Evolutionary conservation across 768 basidiomycete species (phyloP).

Genomic region (Boletus reticuloceps): DNA sequence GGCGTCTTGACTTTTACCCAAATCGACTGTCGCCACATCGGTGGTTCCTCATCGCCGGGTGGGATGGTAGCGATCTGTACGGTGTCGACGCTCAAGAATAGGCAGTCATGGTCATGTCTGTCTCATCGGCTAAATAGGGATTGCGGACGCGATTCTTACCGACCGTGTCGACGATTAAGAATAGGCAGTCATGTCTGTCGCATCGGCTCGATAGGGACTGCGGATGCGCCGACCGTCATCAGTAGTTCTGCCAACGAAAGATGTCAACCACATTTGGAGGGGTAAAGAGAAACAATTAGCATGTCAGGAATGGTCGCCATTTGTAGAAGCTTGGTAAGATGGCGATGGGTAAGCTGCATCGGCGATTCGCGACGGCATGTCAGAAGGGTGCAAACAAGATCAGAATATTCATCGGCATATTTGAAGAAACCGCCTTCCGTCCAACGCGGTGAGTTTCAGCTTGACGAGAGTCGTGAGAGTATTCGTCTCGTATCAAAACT

Average conservation of each 20-base stretch:
- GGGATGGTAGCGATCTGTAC: neutral
- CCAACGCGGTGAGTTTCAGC: neutral
- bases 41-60: neutral
- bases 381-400: neutral
- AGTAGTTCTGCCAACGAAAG: neutral
- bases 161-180: neutral
- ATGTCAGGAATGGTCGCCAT: no score
- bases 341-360: neutral
- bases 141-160: neutral
- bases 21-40: neutral
- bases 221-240: neutral
- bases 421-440: neutral
- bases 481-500: no score
- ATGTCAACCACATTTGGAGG: no score
- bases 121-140: no score
- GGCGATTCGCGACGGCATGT: neutral
- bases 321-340: no score
- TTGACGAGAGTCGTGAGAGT: neutral
- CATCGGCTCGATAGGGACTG: neutral
- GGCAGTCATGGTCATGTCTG: no score
- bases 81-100: no score
- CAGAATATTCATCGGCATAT: neutral
- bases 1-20: constrained; percentile 6
- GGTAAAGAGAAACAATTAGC: no score
- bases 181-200: no score